phyloP scores from a whole-genome alignment of 192 early-diverging fungal genomes.

The Phycomyces blakesleeanus region DNA sequence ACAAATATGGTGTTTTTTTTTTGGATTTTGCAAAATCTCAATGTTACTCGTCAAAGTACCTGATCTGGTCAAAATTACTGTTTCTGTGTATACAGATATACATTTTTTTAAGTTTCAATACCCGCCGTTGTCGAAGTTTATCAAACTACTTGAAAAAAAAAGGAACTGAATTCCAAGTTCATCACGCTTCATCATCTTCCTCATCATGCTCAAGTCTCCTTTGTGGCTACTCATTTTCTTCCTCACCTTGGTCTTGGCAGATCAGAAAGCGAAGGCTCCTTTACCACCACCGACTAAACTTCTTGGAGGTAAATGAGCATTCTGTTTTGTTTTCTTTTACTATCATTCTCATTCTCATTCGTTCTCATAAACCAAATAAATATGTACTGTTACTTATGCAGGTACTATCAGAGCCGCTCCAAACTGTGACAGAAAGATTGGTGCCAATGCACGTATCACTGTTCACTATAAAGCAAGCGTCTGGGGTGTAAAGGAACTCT shows the following conservation, averaged over 20 bases:
- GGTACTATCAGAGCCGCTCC: constrained; percentile 10
- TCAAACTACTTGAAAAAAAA: not conserved
- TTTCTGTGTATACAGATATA: no score
- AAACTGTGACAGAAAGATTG: constrained; percentile 1
- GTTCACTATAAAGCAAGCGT: constrained; percentile 15
- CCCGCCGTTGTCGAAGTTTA: not conserved
- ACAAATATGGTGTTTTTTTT: no score
- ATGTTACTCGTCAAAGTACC: no score
- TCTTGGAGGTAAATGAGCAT: constrained; percentile 9
- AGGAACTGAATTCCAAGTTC: not conserved
- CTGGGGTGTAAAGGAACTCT: constrained; percentile 17
- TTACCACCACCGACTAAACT: constrained; percentile 20
- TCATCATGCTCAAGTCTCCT: constrained; percentile 12
- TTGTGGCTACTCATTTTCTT: not conserved
- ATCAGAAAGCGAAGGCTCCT: no score
- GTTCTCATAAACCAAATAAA: no score
- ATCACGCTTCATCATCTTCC: not conserved
- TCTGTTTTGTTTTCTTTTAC: not conserved
- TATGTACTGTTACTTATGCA: not conserved
- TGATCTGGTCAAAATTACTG: no score
- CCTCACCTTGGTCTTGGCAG: not conserved
- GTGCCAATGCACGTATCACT: constrained; percentile 6
- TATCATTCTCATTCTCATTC: no score
- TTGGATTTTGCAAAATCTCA: no score
- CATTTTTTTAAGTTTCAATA: not conserved